Conservation (phyloP, 768 basidiomycete species). For the Lactifluus pinguis region DNA sequence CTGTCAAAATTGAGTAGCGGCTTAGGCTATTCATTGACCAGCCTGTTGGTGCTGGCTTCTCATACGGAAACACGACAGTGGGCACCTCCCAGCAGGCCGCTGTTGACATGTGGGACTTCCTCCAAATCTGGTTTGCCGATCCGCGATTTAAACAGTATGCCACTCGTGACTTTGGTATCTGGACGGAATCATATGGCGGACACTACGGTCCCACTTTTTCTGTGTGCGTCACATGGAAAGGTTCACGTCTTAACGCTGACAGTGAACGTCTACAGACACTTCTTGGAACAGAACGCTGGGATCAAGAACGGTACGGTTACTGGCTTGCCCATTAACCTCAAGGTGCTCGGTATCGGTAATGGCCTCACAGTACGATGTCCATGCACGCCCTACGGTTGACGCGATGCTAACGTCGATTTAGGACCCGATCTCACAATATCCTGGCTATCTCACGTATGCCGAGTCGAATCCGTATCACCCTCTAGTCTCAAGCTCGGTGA, state of each 20-base stretch:
- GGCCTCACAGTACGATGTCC: conserved; percentile 36
- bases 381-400: not conserved
- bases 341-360: conserved; percentile 54
- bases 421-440: conserved; percentile 42
- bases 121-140: conserved; percentile 55
- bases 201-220: conserved; percentile 34
- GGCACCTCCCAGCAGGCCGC: conserved; percentile 48
- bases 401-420: conserved; percentile 16
- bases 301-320: conserved; percentile 38
- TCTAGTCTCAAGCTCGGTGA: conserved; percentile 36
- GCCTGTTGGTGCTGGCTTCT: conserved; percentile 55
- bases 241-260: not conserved
- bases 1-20: not conserved
- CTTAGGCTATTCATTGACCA: conserved; percentile 51
- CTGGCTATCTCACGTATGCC: conserved; percentile 49
- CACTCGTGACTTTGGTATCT: conserved; percentile 42
- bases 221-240: conserved; percentile 20
- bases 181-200: conserved; percentile 51
- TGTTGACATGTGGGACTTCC: conserved; percentile 48
- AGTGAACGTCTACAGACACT: conserved; percentile 26
- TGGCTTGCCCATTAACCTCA: conserved; percentile 48
- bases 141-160: conserved; percentile 41
- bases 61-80: conserved; percentile 42
- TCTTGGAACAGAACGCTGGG: conserved; percentile 50
- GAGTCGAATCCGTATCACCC: conserved; percentile 45